A percentile compares a stretch with the other conserved stretches of the same genome.
Conservation (phyloP, 805 yeast genomes). For the Candida koratica region DNA sequence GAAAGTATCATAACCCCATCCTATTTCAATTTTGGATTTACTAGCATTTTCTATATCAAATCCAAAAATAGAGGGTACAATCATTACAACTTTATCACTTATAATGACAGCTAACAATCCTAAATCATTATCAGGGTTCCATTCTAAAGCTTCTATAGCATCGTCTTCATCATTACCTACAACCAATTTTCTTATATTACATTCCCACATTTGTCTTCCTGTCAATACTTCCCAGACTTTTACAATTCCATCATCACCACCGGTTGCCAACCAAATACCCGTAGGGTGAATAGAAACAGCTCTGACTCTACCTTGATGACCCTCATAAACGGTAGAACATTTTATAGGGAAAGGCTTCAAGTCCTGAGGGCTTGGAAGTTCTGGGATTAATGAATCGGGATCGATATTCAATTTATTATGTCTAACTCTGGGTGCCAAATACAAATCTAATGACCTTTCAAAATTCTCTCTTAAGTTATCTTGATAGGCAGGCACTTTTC, state of each 20-base stretch:
- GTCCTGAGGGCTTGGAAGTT: conserved; percentile 94
- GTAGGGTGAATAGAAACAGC: conserved; percentile 79
- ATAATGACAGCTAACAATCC: conserved; percentile 84
- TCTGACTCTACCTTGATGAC: conserved; percentile 82
- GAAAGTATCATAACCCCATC: conserved; percentile 80
- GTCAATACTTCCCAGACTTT: conserved; percentile 96
- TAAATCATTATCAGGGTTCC: conserved; percentile 77
- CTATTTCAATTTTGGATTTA: conserved; percentile 74
- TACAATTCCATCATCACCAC: conserved; percentile 94
- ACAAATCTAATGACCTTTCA: conserved; percentile 90
- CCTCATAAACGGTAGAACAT: conserved; percentile 77
- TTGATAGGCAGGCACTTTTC: conserved; percentile 91
- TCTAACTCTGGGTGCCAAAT: conserved; percentile 94
- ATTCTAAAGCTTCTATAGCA: conserved; percentile 72
- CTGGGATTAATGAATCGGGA: conserved; percentile 93
- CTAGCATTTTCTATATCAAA: conserved; percentile 81
- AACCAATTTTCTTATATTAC: conserved; percentile 28
- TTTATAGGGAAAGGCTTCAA: conserved; percentile 94
- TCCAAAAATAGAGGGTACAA: conserved; percentile 90
- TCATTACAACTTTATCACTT: conserved; percentile 72
- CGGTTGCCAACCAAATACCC: conserved; percentile 95
- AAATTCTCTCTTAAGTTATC: conserved; percentile 85
- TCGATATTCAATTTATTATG: conserved; percentile 87
- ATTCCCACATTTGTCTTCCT: conserved; percentile 85
- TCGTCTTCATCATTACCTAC: conserved; percentile 57